These are phyloP conservation scores for Acidomyces sp. DNA, from an alignment of 495 filamentous ascomycete genomes.

Conservation along the genomic window DNA sequence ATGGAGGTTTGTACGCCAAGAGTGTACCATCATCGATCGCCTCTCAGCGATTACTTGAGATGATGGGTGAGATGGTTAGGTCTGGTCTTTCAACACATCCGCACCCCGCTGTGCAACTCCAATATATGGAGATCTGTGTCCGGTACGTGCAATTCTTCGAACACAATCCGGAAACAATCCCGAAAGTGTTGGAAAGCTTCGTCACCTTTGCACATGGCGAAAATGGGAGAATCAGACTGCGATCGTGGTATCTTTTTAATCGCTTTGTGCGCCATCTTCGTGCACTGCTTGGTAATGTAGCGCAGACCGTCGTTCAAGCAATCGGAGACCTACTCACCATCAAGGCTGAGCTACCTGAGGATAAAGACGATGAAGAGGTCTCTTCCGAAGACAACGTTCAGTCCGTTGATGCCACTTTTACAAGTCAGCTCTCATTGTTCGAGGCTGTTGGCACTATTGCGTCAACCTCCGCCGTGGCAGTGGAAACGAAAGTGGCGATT, in stretches of 20 bases:
- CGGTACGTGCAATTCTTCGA: constrained; percentile 92
- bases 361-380: constrained; percentile 74
- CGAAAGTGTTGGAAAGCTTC: constrained; percentile 81
- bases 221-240: constrained; percentile 66
- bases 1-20: constrained; percentile 71
- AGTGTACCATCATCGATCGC: constrained; percentile 60
- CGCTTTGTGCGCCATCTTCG: constrained; percentile 84
- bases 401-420: constrained; percentile 78
- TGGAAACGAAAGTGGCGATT: constrained; percentile 71
- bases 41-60: constrained; percentile 62
- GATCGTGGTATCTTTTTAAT: constrained; percentile 94
- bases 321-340: constrained; percentile 78
- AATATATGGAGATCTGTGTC: constrained; percentile 97
- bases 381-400: constrained; percentile 82
- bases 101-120: constrained; percentile 82
- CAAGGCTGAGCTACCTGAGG: constrained; percentile 72
- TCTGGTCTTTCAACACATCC: constrained; percentile 78
- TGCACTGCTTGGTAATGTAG: constrained; percentile 70
- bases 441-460: constrained; percentile 87
- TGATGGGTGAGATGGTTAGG: constrained; percentile 91
- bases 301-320: constrained; percentile 79
- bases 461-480: constrained; percentile 57
- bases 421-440: constrained; percentile 80
- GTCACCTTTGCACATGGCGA: constrained; percentile 78
- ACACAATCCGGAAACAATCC: constrained; percentile 60